phyloP scores from a whole-genome alignment of 2,329 filamentous ascomycete genomes.

The Xenosphaeropsis pyriputrescens region DNA sequence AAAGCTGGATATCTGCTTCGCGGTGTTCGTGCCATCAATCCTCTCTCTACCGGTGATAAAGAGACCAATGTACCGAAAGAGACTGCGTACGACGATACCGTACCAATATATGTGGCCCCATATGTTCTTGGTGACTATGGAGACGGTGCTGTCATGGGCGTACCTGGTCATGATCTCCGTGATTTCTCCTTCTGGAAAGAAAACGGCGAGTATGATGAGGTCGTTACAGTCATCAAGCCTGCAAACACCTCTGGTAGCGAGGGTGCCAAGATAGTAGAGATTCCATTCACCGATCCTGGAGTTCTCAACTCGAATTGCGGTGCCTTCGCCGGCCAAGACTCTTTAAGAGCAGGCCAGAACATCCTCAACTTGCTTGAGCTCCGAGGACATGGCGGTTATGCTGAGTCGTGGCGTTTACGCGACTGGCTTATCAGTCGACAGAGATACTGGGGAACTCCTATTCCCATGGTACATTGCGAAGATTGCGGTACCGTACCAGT shows the following conservation, averaged over 20 bases:
- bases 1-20: constrained; percentile 56
- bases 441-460: constrained; percentile 82
- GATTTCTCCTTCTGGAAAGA: constrained; percentile 71
- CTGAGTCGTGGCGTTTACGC: constrained; percentile 64
- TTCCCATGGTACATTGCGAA: constrained; percentile 72
- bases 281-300: constrained; percentile 43
- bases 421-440: constrained; percentile 92
- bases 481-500: constrained; percentile 70
- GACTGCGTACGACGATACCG: constrained; percentile 29
- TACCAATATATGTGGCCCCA: constrained; percentile 70
- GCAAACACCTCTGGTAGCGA: constrained; percentile 27
- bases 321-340: constrained; percentile 46
- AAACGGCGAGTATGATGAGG: constrained; percentile 44
- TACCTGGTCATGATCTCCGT: constrained; percentile 69
- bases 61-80: constrained; percentile 18
- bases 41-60: constrained; percentile 32
- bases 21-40: constrained; percentile 47
- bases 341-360: constrained; percentile 42
- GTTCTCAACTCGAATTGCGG: constrained; percentile 53
- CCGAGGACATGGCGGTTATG: constrained; percentile 37
- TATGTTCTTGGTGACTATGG: constrained; percentile 81
- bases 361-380: constrained; percentile 41
- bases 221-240: constrained; percentile 45
- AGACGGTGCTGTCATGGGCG: constrained; percentile 82
- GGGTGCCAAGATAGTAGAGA: constrained; percentile 19